These are phyloP conservation scores for Globisporangium iwayamae DNA, from an alignment of 352 stramenopile species.

Conservation along the genomic window DNA sequence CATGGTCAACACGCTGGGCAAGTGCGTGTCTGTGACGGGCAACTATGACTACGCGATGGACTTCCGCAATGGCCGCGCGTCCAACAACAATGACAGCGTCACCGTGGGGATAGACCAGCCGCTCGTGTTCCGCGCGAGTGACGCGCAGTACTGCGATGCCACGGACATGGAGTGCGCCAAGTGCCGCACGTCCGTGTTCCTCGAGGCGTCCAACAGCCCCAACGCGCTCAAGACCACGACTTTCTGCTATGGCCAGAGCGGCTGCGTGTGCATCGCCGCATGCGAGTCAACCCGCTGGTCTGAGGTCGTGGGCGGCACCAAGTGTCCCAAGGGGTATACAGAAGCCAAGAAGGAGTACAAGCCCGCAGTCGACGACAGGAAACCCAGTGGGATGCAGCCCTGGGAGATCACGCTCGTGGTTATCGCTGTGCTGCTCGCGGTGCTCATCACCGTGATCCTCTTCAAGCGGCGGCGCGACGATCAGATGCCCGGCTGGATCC, in stretches of 20 bases:
- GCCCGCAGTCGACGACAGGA: not conserved
- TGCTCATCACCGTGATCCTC: conserved; percentile 8
- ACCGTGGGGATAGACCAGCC: conserved; percentile 15
- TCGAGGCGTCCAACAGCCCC: not conserved
- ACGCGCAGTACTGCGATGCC: conserved; percentile 28
- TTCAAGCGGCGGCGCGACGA: conserved; percentile 4
- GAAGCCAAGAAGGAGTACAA: too few species aligned
- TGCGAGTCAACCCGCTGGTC: conserved; percentile 28
- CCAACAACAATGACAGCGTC: conserved; percentile 20
- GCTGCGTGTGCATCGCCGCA: conserved; percentile 34
- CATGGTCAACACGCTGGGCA: not conserved
- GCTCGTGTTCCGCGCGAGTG: conserved; percentile 26
- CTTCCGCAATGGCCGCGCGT: not conserved
- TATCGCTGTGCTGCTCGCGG: conserved; percentile 4
- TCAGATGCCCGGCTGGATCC: not conserved
- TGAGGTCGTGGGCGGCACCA: conserved; percentile 11
- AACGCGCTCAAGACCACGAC: conserved; percentile 5
- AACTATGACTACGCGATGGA: not conserved
- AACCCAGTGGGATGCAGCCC: not conserved
- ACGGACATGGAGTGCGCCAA: conserved; percentile 25
- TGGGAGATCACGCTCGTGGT: conserved; percentile 13
- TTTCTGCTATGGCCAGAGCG: conserved; percentile 29
- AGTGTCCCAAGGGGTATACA: conserved; percentile 18
- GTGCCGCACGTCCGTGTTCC: not conserved
- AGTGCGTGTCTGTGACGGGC: not conserved